Base-by-base conservation (phyloP, 129 eudicot genomes). In the Flaveria sonorensis region DNA sequence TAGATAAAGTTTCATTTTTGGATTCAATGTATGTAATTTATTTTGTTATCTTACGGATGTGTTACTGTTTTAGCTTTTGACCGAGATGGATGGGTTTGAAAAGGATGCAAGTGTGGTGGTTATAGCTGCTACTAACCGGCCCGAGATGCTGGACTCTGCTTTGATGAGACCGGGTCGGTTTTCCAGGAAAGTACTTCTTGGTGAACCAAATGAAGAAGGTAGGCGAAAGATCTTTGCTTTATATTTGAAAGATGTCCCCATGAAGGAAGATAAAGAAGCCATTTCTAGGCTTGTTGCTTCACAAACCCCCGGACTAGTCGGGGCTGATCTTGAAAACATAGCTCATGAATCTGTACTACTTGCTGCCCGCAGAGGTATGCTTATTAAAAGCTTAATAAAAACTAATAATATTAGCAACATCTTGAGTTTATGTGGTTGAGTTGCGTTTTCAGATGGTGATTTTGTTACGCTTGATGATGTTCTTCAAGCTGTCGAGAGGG, bases 271-370 rank as follows among this genome's bases (percentile, higher is more conserved):
- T 75, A 78, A 67, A 71, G 83, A 77, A n/a, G 72, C 81, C 23
- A 83, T 86, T 21, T 76, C 76, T 48, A 53, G 78, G 39, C 83
- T 86, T 76, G 90, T 86, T 67, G 87, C 87, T 13, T 67, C 85
- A 7, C 79, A 57, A 36, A 83, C 90, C 52, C 64, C 73, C 14
- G 87, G 90, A 7, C 68, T 86, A 43, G 89, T 86, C 16, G 89
- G 89, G 57, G 87, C 90, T 63, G 90, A 86, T 86, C 90, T 86
- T 62, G 90, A 82, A 67, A 86, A 86, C 74, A 86, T 86, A 26
- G 87, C 86, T 52, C 70, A 86, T 13, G 90, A 86, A 65, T 76
- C 90, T 7, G 87, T 82, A 21, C 76, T 86, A 11, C 90, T 86
- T 70, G 90, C 90, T n/a, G 90, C 85, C 7, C 90, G 90, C 16